Conservation (phyloP, 2,329 filamentous ascomycete species). For the Basipetospora chlamydospora region DNA sequence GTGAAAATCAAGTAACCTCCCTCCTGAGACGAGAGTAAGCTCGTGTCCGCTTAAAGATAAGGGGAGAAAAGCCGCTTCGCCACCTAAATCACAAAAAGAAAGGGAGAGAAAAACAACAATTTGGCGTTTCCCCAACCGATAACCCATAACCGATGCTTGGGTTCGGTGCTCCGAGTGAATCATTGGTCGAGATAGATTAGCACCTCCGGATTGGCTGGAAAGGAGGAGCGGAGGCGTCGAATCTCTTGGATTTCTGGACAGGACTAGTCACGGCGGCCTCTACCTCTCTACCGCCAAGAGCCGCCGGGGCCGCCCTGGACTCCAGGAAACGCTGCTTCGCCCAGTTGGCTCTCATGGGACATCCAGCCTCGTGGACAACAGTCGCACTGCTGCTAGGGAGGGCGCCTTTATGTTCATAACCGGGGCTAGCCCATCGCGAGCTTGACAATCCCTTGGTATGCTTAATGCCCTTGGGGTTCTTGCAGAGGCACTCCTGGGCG, state of each 20-base stretch:
- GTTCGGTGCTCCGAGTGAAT: no score
- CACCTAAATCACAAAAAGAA: no score
- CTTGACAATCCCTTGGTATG: background rate
- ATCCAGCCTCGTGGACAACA: background rate
- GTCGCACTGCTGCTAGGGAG: constrained; percentile 2
- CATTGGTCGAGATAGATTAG: no score
- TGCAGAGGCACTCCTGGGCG: background rate
- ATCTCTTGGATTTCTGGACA: background rate
- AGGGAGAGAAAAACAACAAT: no score
- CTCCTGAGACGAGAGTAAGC: no score
- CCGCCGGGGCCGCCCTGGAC: constrained; percentile 1
- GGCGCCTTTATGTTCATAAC: background rate
- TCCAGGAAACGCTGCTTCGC: constrained; percentile 2
- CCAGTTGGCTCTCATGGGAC: background rate
- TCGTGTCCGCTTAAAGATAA: no score
- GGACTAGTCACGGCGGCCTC: background rate
- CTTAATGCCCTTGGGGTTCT: background rate
- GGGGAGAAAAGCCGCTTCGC: no score
- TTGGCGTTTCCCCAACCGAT: no score
- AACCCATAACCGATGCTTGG: no score
- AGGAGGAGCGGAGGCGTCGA: no score
- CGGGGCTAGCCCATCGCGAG: constrained; percentile 2
- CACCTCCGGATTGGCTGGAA: no score
- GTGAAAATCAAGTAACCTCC: no score
- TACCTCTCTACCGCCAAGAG: background rate